Base-by-base conservation (phyloP, 2,329 filamentous ascomycete species). In the Cyphellophora attinorum region DNA sequence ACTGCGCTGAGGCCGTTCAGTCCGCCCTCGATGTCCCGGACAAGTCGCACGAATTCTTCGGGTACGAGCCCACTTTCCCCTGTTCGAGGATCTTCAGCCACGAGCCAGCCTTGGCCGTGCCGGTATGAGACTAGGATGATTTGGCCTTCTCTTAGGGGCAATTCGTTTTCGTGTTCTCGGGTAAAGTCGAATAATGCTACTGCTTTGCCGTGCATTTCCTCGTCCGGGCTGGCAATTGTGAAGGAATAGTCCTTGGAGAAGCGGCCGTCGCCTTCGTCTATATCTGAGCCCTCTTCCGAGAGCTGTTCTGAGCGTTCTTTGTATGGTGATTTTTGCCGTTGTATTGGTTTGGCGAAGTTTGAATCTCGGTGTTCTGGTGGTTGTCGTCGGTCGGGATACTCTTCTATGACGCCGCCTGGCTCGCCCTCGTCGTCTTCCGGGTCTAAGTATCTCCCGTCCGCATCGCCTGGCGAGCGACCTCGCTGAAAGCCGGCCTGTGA, bases 141-240 rank as follows among this genome's bases (percentile, higher is more conserved):
- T 54, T 98, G 91, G 5, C 91, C 91, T 60, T 98, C 91, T 1
- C 85, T 79, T 30, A 98, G 65, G 3, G 86, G 85, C 38, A 98
- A 65, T 59, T 98, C 91, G 54, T 96, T 98, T 56, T 95, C 86
- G 56, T 96, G 95, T 59, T 96, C 89, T 19, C 88, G 76, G 49
- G 79, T 79, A 60, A 98, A 98, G 55, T 95, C 88, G 55, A 94
- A 98, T 14, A 98, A 68, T 5, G 91, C 91, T 17, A 98, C 85
- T 8, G 86, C 88, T 56, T 93, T 94, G 31, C 91, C 91, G 53
- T 95, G 88, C 75, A 95, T 95, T 58, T 96, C 86, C 61, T 96
- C 89, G 56, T 96, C 91, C 4, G 88, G 86, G 11, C 85, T 93
- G 11, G 85, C 89, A 49, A 94, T 93, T 12, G 85, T 93, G 57